Evolutionary conservation across 257 asterid genomes (phyloP), one percentile per base, ranked within the genome.

Genomic region (Linderniella brevidens): DNA sequence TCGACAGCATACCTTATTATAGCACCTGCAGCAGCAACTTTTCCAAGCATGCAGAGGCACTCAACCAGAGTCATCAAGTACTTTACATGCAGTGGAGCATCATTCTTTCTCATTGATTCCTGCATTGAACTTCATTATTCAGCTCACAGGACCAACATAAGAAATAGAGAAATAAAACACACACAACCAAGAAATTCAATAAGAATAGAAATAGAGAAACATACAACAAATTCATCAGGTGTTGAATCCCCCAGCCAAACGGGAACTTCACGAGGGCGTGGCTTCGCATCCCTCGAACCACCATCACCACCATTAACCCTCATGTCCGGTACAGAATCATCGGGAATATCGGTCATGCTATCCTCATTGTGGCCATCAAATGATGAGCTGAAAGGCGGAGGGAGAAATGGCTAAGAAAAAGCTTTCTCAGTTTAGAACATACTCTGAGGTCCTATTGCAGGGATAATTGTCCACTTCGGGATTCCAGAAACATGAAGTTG

Each of bases 11-110:
- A 90, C 99, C 94, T 77, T 71, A 90, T 77, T 46, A 90, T 77
- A 63, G 99, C 86, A 67, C 99, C 99, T 46, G 96, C 96, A 56
- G 93, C 96, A 59, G 96, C 94, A 69, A 90, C 96, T 79, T 90
- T 90, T 51, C 99, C 93, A 55, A 90, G 96, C 86, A 85, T 70
- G 76, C 86, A 75, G 55, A 90, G 88, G 68, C 99, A 81, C 73
- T 90, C 96, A 49, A 90, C 88, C 88, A 85, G 49, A 60, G 99
- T 85, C 67, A 75, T 96, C 78, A 90, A 76, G 75, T 90, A 90
- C 70, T 81, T 90, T 49, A 90, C 92, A 71, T 82, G 87, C 56
- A 75, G 58, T 37, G 92, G 82, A 53, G 86, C 77, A 68, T 77
- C 93, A 66, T 72, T 63, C 76, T 81, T 90, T 71, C 93, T 72